Evolutionary conservation across 306 rosid genomes (phyloP), one percentile per base, ranked within the genome.

Genomic region (Benincasa hispida): DNA sequence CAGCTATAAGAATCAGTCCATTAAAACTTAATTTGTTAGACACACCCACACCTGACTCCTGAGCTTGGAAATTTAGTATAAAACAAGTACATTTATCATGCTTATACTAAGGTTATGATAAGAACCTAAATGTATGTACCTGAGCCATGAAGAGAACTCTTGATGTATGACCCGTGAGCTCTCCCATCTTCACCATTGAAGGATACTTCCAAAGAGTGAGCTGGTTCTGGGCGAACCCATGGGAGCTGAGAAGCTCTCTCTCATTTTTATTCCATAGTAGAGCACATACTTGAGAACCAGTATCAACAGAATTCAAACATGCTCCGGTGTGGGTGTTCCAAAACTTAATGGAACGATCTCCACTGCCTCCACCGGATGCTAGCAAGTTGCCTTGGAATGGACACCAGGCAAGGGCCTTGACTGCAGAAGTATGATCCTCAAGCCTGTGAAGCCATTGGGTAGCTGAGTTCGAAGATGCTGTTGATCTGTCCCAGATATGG

Each of bases 201-300:
- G 97, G 97, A 65, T 92, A 92, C 58, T 92, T 90, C 97, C 97
- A 92, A 58, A 92, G 96, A 58, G 93, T 86, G n/a, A 83, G 83
- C 84, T 84, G 97, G 75, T 92, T 90, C 70, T 92, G 85, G 10
- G 91, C 80, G 74, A 84, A 88, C 39, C 97, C 97, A 37, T 92
- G 97, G 1, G 97, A 88, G 82, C 97, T 92, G 51, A 92, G 97
- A 75, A 92, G 81, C 85, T 90, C 97, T 12, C 92, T 88, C 83
- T 92, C 97, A n/a, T 88, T 90, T 87, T 90, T 86, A 83, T 85
- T 92, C 97, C 97, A 90, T 17, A 90, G 79, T 51, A 92, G 54
- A 72, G 91, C 78, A 37, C 97, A 92, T 19, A 88, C 96, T 67
- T 89, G 96, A 3, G 96, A 91, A 13, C 93, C 92, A 3, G 96